Conservation (phyloP, 2,329 filamentous ascomycete genomes). For the Claviceps sp. region DNA sequence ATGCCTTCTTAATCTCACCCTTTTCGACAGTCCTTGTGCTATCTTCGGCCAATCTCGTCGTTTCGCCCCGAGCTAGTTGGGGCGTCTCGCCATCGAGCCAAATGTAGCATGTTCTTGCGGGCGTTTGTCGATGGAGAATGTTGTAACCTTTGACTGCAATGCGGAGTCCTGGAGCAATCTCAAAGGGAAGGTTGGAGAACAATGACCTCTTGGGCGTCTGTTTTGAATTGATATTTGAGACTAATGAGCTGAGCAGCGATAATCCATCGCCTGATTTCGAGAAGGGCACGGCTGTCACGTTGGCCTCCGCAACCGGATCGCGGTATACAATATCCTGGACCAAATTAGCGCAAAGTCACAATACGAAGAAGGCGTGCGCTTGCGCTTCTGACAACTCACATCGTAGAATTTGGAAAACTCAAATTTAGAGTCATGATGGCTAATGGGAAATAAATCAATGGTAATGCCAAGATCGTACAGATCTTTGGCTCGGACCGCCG, state of each 20-base stretch:
- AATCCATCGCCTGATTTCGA: slow-evolving; percentile 63
- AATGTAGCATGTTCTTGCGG: slow-evolving; percentile 72
- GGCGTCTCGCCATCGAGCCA: slow-evolving; percentile 77
- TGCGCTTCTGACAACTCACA: slow-evolving; percentile 31
- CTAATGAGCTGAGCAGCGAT: slow-evolving; percentile 61
- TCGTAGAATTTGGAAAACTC: slow-evolving; percentile 84
- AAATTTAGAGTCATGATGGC: slow-evolving; percentile 55
- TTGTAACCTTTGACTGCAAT: slow-evolving; percentile 94
- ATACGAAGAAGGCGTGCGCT: too few species aligned
- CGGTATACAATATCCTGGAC: slow-evolving; percentile 79
- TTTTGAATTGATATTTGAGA: slow-evolving; percentile 84
- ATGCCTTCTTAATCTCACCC: slow-evolving; percentile 74
- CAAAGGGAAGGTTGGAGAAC: slow-evolving; percentile 77
- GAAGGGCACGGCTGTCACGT: slow-evolving; percentile 37
- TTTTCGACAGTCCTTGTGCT: slow-evolving; percentile 67
- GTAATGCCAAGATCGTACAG: slow-evolving; percentile 84
- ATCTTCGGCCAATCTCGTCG: slow-evolving; percentile 64
- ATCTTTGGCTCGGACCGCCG: slow-evolving; percentile 82
- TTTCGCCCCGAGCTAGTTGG: slow-evolving; percentile 64
- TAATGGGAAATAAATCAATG: slow-evolving; percentile 89
- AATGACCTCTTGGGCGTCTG: slow-evolving; percentile 73
- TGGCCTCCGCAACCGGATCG: slow-evolving; percentile 55
- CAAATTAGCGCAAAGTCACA: neutral
- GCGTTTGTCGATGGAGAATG: slow-evolving; percentile 69
- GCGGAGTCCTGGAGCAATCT: slow-evolving; percentile 68